phyloP scores from a whole-genome alignment of 2,329 filamentous ascomycete genomes.

The Monosporascus sp. region DNA sequence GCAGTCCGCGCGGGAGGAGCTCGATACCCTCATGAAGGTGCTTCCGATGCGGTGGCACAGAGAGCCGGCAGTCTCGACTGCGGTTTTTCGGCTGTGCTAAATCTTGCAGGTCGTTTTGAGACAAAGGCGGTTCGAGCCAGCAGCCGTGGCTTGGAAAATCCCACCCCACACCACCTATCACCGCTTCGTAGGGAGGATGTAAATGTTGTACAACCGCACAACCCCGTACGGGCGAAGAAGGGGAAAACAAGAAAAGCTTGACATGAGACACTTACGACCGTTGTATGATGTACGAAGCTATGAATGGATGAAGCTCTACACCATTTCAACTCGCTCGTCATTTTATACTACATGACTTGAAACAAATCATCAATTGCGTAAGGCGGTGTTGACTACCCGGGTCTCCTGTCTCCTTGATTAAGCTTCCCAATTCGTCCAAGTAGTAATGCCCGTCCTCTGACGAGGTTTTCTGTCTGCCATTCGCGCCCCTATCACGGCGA shows the following conservation, averaged over 20 bases:
- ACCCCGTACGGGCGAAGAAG: neutral
- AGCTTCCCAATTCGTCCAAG: neutral
- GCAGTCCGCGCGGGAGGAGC: conserved; percentile 24
- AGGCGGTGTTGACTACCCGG: neutral
- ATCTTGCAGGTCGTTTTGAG: neutral
- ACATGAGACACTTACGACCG: neutral
- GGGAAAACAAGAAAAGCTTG: neutral
- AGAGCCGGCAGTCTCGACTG: conserved; percentile 24
- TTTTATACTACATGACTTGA: neutral
- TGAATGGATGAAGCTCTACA: neutral
- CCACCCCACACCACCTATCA: neutral
- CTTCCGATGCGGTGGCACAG: conserved; percentile 24
- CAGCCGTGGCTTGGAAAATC: neutral
- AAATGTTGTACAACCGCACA: neutral
- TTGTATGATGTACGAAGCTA: neutral
- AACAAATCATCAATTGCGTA: neutral
- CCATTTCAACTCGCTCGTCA: neutral
- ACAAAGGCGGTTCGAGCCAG: neutral
- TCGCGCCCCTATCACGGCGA: no score
- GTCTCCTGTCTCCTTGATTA: neutral
- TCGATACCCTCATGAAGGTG: conserved; percentile 25
- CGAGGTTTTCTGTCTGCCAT: neutral
- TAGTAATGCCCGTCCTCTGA: neutral
- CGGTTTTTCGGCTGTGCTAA: conserved; percentile 16
- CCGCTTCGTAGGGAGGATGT: neutral